A percentile compares a stretch with the other conserved stretches of the same genome.
Conservation (phyloP, 108 stramenopile genomes). For the Skeletonema potamos region DNA sequence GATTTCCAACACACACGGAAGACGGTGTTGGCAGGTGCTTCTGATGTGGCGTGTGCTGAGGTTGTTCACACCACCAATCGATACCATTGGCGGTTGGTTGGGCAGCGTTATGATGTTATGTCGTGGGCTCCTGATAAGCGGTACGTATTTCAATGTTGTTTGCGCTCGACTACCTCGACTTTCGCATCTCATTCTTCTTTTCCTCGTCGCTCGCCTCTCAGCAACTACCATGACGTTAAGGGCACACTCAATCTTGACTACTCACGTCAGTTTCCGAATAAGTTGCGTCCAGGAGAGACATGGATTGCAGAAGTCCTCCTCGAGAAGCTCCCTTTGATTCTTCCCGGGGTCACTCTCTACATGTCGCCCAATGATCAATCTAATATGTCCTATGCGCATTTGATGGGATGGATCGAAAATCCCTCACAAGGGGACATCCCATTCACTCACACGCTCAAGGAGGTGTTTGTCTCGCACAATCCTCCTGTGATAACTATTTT, state of each 20-base stretch:
- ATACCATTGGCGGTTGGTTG: conserved; percentile 96
- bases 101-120: conserved; percentile 94
- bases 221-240: conserved; percentile 87
- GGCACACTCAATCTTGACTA: conserved; percentile 61
- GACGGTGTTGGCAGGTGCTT: conserved; percentile 65
- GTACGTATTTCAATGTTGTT: neutral
- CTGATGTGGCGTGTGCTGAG: conserved; percentile 94
- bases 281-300: conserved; percentile 68
- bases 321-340: conserved; percentile 80
- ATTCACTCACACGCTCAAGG: conserved; percentile 89
- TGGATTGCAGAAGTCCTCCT: conserved; percentile 92
- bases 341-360: conserved; percentile 89
- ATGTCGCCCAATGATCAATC: conserved; percentile 82
- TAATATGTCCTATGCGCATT: conserved; percentile 80
- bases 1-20: conserved; percentile 79
- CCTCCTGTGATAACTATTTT: conserved; percentile 93
- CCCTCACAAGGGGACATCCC: conserved; percentile 44
- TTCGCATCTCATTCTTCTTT: neutral
- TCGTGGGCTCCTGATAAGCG: conserved; percentile 88
- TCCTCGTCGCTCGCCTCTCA: neutral
- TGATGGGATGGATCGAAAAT: conserved; percentile 91
- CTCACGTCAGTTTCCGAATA: conserved; percentile 78
- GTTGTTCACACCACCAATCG: conserved; percentile 95
- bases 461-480: conserved; percentile 93
- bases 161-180: neutral